These are phyloP conservation scores for Fusarium sp. DNA, from an alignment of 2,329 filamentous ascomycete genomes.

Conservation along the genomic window DNA sequence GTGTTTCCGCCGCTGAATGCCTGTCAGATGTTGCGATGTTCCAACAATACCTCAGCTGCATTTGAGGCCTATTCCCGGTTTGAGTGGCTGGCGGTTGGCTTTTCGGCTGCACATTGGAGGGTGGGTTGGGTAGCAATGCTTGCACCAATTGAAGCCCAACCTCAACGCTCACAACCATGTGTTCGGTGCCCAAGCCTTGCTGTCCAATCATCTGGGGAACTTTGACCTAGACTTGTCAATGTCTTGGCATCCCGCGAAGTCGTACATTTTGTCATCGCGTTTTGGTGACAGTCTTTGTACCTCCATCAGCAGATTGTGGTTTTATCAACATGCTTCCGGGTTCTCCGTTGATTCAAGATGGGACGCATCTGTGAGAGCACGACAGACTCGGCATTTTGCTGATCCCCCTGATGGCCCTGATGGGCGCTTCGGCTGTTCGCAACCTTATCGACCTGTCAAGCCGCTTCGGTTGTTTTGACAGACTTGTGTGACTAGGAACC, in stretches of 20 bases:
- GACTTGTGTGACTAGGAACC: conserved; percentile 34
- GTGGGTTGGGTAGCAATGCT: conserved; percentile 57
- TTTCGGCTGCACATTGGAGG: conserved; percentile 30
- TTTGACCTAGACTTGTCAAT: conserved; percentile 21
- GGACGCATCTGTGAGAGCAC: not conserved
- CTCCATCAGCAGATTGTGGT: conserved; percentile 25
- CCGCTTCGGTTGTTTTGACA: conserved; percentile 34
- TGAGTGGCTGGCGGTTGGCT: conserved; percentile 27
- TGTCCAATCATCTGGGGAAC: conserved; percentile 44
- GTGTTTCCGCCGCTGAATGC: conserved; percentile 41
- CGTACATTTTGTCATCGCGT: conserved; percentile 23
- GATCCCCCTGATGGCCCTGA: conserved; percentile 24
- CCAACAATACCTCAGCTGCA: conserved; percentile 44
- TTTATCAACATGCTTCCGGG: conserved; percentile 18
- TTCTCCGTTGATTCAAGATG: conserved; percentile 13
- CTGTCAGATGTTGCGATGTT: conserved; percentile 39
- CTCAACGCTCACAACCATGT: conserved; percentile 43
- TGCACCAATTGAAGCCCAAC: conserved; percentile 54
- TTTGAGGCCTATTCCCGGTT: conserved; percentile 25
- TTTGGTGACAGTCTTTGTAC: conserved; percentile 12
- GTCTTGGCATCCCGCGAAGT: conserved; percentile 33
- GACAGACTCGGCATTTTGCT: conserved; percentile 6
- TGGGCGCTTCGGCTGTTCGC: conserved; percentile 28
- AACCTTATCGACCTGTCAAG: conserved; percentile 35
- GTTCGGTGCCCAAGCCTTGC: conserved; percentile 44